These are phyloP conservation scores for Truncatella angustata DNA, from an alignment of 2,329 filamentous ascomycete genomes.

Conservation along the genomic window DNA sequence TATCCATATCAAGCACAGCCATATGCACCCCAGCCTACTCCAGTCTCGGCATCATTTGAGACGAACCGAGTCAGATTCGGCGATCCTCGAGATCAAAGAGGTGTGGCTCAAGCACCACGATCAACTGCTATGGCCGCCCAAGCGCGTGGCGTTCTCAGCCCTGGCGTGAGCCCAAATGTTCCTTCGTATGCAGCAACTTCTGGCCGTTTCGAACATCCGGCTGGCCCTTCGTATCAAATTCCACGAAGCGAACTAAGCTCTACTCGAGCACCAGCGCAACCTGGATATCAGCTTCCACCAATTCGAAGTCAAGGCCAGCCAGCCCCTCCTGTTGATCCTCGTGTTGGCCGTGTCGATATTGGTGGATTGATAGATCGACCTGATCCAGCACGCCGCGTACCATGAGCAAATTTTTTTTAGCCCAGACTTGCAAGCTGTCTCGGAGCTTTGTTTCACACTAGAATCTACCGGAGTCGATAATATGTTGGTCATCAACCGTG, in stretches of 20 bases:
- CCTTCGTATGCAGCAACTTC: constrained; percentile 45
- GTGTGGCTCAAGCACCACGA: constrained; percentile 30
- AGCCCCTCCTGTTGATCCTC: constrained; percentile 21
- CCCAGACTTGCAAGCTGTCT: background rate
- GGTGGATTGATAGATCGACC: constrained; percentile 60
- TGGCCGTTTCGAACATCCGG: constrained; percentile 47
- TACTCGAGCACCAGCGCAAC: constrained; percentile 27
- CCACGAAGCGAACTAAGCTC: constrained; percentile 50
- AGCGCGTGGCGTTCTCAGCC: constrained; percentile 29
- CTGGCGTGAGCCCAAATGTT: constrained; percentile 39
- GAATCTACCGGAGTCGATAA: too few species aligned
- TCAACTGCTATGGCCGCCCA: constrained; percentile 29
- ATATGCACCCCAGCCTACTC: constrained; percentile 43
- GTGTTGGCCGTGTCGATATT: constrained; percentile 56
- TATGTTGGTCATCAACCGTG: background rate
- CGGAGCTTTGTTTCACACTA: too few species aligned
- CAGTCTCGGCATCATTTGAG: constrained; percentile 48
- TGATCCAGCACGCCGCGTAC: constrained; percentile 33
- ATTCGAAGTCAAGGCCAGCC: constrained; percentile 34
- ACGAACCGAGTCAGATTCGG: constrained; percentile 39
- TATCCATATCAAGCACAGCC: constrained; percentile 40
- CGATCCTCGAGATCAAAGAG: constrained; percentile 25
- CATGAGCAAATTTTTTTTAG: constrained; percentile 12
- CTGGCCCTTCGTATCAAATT: constrained; percentile 46
- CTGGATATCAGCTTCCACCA: constrained; percentile 38